phyloP scores from a whole-genome alignment of 305 asterid genomes.

The Ilex paraguariensis region DNA sequence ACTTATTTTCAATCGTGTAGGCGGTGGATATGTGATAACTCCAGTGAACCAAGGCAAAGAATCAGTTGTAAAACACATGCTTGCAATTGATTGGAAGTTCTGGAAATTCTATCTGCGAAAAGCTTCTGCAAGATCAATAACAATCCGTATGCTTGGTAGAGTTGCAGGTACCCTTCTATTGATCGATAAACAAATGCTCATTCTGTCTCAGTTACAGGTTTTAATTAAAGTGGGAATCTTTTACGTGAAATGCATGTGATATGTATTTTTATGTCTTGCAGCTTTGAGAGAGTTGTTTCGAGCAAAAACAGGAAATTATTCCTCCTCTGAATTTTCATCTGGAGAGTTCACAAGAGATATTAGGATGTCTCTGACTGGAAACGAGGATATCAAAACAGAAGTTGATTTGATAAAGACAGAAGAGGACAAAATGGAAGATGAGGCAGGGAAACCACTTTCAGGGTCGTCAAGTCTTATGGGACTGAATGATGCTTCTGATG shows the following conservation, averaged over 20 bases:
- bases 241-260: background rate
- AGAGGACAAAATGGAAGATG: conserved; percentile 23
- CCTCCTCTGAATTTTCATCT: conserved; percentile 25
- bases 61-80: conserved; percentile 73
- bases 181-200: too few relatives aligned
- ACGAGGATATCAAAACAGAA: conserved; percentile 46
- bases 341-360: conserved; percentile 42
- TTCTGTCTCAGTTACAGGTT: too few relatives aligned
- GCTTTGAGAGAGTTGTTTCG: conserved; percentile 75
- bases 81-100: conserved; percentile 73
- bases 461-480: conserved; percentile 51
- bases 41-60: conserved; percentile 65
- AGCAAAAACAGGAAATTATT: conserved; percentile 44
- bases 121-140: conserved; percentile 59
- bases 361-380: conserved; percentile 31
- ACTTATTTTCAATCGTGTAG: conserved; percentile 26
- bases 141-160: conserved; percentile 62
- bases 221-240: too few relatives aligned
- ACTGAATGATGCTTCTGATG: conserved; percentile 66
- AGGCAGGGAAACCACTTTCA: conserved; percentile 18
- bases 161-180: conserved; percentile 48
- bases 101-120: conserved; percentile 63
- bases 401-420: conserved; percentile 13
- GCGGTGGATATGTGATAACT: conserved; percentile 79
- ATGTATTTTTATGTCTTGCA: conserved; percentile 24